Evolutionary conservation across 345 rosid species (phyloP).

Genomic region (Trapa incisa): DNA sequence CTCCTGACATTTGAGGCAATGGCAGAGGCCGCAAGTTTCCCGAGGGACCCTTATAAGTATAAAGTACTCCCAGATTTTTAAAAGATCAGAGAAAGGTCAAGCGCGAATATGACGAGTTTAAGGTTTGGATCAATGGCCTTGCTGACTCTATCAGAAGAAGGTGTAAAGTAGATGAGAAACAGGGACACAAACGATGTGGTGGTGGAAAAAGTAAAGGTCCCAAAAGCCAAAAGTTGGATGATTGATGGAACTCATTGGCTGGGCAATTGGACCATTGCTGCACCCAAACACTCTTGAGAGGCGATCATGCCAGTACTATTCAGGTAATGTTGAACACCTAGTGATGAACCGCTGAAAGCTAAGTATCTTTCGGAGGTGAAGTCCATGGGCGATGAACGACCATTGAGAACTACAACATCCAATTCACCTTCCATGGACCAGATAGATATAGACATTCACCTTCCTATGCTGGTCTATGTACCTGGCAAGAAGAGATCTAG

Average conservation of each 20-base stretch:
- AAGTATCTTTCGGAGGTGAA: conserved; percentile 4
- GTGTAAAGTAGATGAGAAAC: conserved; percentile 50
- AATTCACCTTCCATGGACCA: conserved; percentile 34
- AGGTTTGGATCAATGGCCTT: conserved; percentile 60
- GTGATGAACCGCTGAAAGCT: conserved; percentile 30
- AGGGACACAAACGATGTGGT: conserved; percentile 28
- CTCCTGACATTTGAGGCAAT: conserved; percentile 82
- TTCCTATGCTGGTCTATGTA: conserved; percentile 71
- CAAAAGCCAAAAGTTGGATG: conserved; percentile 90
- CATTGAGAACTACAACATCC: background rate
- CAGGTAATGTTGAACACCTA: conserved; percentile 80
- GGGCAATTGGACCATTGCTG: conserved; percentile 56
- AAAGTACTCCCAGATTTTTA: conserved; percentile 59
- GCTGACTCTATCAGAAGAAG: conserved; percentile 56
- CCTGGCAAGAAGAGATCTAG: conserved; percentile 81
- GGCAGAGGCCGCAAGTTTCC: conserved; percentile 89
- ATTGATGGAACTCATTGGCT: conserved; percentile 77
- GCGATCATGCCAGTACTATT: conserved; percentile 74
- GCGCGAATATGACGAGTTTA: conserved; percentile 70
- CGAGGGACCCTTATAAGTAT: conserved; percentile 68
- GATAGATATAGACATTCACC: conserved; percentile 57
- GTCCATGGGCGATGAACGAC: background rate
- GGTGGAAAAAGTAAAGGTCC: conserved; percentile 44
- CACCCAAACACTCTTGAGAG: conserved; percentile 49
- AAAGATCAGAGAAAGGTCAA: conserved; percentile 57